A percentile compares a stretch with the other conserved stretches of the same genome.
Evolutionary conservation across 495 filamentous ascomycete species (phyloP).

Genomic region (Parmelia sp.): DNA sequence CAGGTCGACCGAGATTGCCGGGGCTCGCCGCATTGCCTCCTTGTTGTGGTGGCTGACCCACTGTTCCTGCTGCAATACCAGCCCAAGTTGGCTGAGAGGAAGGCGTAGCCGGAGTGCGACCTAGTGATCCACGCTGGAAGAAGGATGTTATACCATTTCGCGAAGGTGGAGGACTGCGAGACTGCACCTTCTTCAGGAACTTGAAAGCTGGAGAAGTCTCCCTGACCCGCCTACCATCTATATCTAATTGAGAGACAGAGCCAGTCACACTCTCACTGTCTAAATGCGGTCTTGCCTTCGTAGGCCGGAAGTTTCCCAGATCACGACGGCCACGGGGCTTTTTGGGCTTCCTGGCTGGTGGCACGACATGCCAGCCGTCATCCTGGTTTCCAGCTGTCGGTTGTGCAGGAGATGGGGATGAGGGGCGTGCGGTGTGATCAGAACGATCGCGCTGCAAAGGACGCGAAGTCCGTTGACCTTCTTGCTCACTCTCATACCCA

Average conservation of each 20-base stretch:
- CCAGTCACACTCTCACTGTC: conserved; percentile 33
- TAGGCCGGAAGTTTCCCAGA: conserved; percentile 32
- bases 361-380: conserved; percentile 38
- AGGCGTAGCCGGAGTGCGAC: neutral
- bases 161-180: conserved; percentile 32
- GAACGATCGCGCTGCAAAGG: conserved; percentile 26
- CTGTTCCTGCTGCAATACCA: conserved; percentile 28
- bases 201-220: conserved; percentile 35
- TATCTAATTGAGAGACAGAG: conserved; percentile 30
- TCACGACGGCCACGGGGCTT: conserved; percentile 29
- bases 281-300: conserved; percentile 33
- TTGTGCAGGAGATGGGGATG: conserved; percentile 12
- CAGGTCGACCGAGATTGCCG: conserved; percentile 22
- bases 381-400: conserved; percentile 25
- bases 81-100: conserved; percentile 25
- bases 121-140: conserved; percentile 16
- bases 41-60: conserved; percentile 30
- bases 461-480: conserved; percentile 32
- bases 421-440: conserved; percentile 27
- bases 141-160: conserved; percentile 14
- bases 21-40: conserved; percentile 25
- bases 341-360: conserved; percentile 26
- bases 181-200: conserved; percentile 38
- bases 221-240: conserved; percentile 19
- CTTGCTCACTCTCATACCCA: conserved; percentile 42